phyloP scores from a whole-genome alignment of 179 eudicot genomes.

The Heliamphora pulchella region DNA sequence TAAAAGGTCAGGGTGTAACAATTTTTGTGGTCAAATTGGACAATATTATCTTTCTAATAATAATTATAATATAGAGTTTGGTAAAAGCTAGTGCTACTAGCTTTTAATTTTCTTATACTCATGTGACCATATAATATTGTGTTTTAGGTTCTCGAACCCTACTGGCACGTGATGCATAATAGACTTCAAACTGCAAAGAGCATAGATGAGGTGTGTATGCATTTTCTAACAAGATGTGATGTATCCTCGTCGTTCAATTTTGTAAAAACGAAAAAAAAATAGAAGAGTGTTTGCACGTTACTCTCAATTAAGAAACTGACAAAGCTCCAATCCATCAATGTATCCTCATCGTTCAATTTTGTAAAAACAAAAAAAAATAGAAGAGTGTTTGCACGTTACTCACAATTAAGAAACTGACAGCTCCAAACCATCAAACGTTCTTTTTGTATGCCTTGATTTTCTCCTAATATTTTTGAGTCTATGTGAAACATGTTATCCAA shows the following conservation, averaged over 20 bases:
- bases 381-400: not conserved
- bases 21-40: too few relatives aligned
- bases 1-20: too few relatives aligned
- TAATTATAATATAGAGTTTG: too few relatives aligned
- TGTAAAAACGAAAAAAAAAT: not conserved
- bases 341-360: not conserved
- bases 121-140: conserved; percentile 1
- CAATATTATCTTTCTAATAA: too few relatives aligned
- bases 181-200: conserved; percentile 85
- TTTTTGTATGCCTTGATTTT: not conserved
- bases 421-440: not conserved
- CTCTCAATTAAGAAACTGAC: not conserved
- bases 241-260: not conserved
- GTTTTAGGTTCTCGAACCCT: conserved; percentile 91
- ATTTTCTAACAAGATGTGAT: conserved; percentile 1
- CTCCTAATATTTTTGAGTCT: not conserved
- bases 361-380: not conserved
- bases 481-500: conserved; percentile 65
- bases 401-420: not conserved
- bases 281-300: not conserved
- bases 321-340: too few relatives aligned
- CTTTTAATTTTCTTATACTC: too few relatives aligned
- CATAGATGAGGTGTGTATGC: conserved; percentile 72
- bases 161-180: conserved; percentile 90
- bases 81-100: too few relatives aligned